These are phyloP conservation scores for Wickerhamiella qilinensis DNA, from an alignment of 805 yeast species.

Conservation along the genomic window DNA sequence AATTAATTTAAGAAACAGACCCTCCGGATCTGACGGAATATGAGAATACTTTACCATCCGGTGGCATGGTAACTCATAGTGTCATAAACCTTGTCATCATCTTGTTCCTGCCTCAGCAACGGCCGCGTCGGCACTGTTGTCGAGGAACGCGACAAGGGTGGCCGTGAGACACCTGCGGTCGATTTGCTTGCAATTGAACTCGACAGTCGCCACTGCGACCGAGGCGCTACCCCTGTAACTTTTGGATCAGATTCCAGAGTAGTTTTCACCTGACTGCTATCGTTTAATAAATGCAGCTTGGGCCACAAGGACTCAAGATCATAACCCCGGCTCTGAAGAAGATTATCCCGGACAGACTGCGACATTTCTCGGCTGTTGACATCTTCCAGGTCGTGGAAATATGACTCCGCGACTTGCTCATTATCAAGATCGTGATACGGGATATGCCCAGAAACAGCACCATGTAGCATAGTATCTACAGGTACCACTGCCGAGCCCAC, in stretches of 20 bases:
- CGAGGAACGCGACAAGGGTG: slow-evolving; percentile 11
- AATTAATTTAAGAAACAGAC: not conserved
- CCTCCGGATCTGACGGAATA: too few species aligned
- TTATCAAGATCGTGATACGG: not conserved
- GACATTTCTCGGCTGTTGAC: slow-evolving; percentile 8
- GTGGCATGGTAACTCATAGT: slow-evolving; percentile 15
- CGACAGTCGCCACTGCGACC: not conserved
- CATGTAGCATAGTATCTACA: not conserved
- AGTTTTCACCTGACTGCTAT: not conserved
- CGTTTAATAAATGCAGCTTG: not conserved
- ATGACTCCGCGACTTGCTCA: not conserved
- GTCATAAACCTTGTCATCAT: slow-evolving; percentile 14
- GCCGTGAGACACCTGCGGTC: not conserved
- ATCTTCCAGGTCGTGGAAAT: slow-evolving; percentile 3
- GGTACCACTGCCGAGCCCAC: not conserved
- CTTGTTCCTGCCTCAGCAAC: not conserved
- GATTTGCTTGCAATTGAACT: not conserved
- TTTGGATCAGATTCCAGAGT: not conserved
- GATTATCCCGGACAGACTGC: slow-evolving; percentile 7
- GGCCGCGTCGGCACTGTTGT: slow-evolving; percentile 7
- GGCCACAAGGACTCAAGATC: slow-evolving; percentile 8
- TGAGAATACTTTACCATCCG: slow-evolving; percentile 11
- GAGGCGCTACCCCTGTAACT: not conserved
- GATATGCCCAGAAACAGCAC: not conserved
- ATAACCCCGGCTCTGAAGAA: slow-evolving; percentile 7